Percentiles rank a stretch among this genome's conserved stretches.
phyloP scores from a whole-genome alignment of 2,329 filamentous ascomycete species.

The Pochonia chlamydosporia region DNA sequence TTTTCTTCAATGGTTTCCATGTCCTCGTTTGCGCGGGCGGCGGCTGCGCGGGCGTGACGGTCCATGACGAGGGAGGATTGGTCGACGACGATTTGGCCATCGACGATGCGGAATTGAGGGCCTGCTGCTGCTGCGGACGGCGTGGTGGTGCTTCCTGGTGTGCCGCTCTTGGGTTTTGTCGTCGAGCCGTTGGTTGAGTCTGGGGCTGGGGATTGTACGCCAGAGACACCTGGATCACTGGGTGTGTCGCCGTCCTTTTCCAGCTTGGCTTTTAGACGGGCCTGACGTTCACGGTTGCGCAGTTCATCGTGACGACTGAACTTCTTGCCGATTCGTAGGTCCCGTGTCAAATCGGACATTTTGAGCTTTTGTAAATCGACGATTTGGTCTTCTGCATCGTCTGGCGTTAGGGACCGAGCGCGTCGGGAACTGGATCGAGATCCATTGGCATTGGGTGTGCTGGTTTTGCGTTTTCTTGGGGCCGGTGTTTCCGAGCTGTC shows the following conservation, averaged over 20 bases:
- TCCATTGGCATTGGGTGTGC: constrained; percentile 13
- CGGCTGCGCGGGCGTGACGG: constrained; percentile 56
- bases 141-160: constrained; percentile 3
- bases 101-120: constrained; percentile 57
- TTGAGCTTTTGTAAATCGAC: constrained; percentile 63
- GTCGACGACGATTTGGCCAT: constrained; percentile 69
- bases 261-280: constrained; percentile 24
- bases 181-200: constrained; percentile 1
- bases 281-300: constrained; percentile 55
- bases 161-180: constrained; percentile 8
- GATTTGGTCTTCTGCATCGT: constrained; percentile 54
- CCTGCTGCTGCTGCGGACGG: constrained; percentile 25
- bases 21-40: constrained; percentile 40
- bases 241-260: constrained; percentile 19
- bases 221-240: constrained; percentile 13
- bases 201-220: constrained; percentile 12
- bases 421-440: constrained; percentile 22
- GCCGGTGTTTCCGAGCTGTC: constrained; percentile 13
- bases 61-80: constrained; percentile 63
- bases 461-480: constrained; percentile 22
- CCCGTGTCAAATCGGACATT: constrained; percentile 67
- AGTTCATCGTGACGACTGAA: constrained; percentile 71
- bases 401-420: constrained; percentile 50
- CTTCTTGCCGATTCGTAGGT: constrained; percentile 66
- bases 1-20: constrained; percentile 68